phyloP scores from a whole-genome alignment of 257 asterid species.

The Echites panduratus region DNA sequence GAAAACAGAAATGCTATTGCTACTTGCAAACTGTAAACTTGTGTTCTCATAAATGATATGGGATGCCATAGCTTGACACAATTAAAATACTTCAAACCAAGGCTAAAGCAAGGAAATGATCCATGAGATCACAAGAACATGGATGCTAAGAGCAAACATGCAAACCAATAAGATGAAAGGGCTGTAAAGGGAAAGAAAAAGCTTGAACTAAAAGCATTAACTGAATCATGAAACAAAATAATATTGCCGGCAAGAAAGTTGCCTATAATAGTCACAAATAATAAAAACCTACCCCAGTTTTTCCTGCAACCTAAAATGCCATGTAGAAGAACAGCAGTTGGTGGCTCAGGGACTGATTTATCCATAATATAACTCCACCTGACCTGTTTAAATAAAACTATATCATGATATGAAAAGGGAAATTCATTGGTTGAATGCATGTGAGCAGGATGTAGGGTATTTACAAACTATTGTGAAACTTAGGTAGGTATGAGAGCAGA shows the following conservation, averaged over 20 bases:
- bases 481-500: neutral
- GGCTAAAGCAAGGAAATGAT: neutral
- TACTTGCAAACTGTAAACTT: neutral
- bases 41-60: neutral
- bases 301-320: constrained; percentile 97
- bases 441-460: neutral
- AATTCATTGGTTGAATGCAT: neutral
- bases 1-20: neutral
- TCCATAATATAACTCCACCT: constrained; percentile 88
- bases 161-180: neutral
- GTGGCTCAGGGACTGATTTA: constrained; percentile 76
- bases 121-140: neutral
- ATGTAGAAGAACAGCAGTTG: constrained; percentile 94
- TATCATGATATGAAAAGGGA: constrained; percentile 4
- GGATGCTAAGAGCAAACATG: neutral
- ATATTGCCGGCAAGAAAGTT: neutral
- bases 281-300: constrained; percentile 71
- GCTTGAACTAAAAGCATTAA: neutral
- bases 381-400: constrained; percentile 41
- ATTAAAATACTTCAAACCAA: neutral
- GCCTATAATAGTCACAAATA: neutral
- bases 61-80: neutral
- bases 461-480: neutral
- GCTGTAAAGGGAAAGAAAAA: neutral
- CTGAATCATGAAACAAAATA: neutral